Base-by-base conservation (phyloP, 495 filamentous ascomycete genomes). In the Podospora appendiculata region DNA sequence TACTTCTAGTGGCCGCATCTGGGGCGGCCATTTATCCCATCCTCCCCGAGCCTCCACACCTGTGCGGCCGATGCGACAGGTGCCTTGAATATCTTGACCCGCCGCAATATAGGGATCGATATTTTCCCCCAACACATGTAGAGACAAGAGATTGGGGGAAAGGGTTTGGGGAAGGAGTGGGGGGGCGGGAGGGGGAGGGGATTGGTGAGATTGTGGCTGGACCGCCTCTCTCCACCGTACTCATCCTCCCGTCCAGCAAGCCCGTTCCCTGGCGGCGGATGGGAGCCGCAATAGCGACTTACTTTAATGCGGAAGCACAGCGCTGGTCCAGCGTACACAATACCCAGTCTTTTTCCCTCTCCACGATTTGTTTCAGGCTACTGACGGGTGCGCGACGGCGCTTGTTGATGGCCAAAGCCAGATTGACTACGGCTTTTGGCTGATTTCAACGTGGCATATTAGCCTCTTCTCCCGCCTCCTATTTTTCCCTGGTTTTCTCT, bases 401-500 rank as follows among this genome's bases (percentile, higher is more conserved):
- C 2, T 34, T 19, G 8, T 7, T 25, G 18, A 38, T 51, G 44
- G 50, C 32, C 57, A 53, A n/a, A n/a, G 64, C 54, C 61, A 61
- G 61, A 61, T 63, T 67, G 34, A 25, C 32, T 46, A 25, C 25
- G 52, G 54, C 39, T 66, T 68, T 63, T 62, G 67, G 63, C 67
- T 66, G 65, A 70, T 68, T 42, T 65, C 55, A 57, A 60, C 53
- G 59, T 60, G 59, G 59, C 56, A 63, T 59, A 63, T 66, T 68
- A 68, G 65, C 50, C 65, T 64, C 53, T 61, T 57, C 48, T 39
- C 36, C 53, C 33, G 45, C 19, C 41, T 39, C 45, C 41, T 32
- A 32, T 48, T 50, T 41, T 50, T 48, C 34, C 13, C 33, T 42
- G 48, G 6, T 32, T 49, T 16, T 47, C 41, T 53, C 47, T 58